Base-by-base conservation (phyloP, 768 basidiomycete genomes). In the Dictyophora rubrovolvata region DNA sequence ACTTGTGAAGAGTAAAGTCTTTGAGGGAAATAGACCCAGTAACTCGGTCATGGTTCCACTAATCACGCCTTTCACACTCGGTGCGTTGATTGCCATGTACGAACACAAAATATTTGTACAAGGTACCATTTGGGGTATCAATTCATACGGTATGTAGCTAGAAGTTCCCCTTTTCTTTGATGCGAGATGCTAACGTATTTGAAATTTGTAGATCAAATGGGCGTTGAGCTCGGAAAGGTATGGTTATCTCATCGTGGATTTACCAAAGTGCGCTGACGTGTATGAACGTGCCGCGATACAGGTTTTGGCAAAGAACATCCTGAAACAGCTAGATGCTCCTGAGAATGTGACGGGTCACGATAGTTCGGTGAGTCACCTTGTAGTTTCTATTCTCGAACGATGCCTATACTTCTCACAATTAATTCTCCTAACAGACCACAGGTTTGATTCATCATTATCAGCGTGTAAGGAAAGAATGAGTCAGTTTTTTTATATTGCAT, bases 21-120 rank as follows among this genome's bases (percentile, higher is more conserved):
- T 98, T 69, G 92, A 92, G 71, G 96, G 95, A 36, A 99, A 98
- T 77, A 80, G 87, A 63, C 96, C 95, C 2, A 96, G 92, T 73
- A 97, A 96, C 77, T 89, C 87, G 65, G 91, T 97, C 72, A 72
- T 98, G 74, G 96, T 98, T 85, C 92, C 93, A 21, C 73, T 89
- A 63, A 73, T 98, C 67, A 96, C 93, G 1, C 95, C 96, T 12
- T 82, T 85, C 47, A 89, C 85, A 11, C 84, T 98, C 42, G 96
- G 91, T 48, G 86, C 93, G 1, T 75, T 96, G 56, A 88, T 96
- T 68, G 91, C 88, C 16, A 68, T 96, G 63, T 96, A 95, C 69
- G 93, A 98, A 73, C 96, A 99, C 79, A 99, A 99, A 79, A 96
- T 99, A 69, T 97, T 97, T 73, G 88, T 89, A 0, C 96, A 98